Percentiles rank a stretch among this genome's conserved stretches.
Evolutionary conservation across 176 grass and related monocot genomes (phyloP).

Genomic region (Phragmites australis): DNA sequence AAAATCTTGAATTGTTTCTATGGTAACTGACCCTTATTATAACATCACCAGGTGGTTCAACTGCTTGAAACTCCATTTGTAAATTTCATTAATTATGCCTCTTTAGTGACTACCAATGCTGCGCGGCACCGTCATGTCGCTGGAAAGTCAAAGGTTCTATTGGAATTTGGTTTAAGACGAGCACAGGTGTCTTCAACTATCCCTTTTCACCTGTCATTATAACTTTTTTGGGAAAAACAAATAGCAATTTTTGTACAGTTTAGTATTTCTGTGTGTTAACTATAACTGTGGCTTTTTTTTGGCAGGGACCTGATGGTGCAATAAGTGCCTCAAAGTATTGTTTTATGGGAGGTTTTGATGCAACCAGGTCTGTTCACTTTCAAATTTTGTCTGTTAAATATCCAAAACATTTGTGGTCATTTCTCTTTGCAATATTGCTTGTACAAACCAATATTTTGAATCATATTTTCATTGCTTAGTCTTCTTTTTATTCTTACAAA

Average conservation of each 20-base stretch:
- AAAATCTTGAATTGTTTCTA: conserved; percentile 14
- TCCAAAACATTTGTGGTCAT: conserved; percentile 15
- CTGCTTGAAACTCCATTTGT: conserved; percentile 96
- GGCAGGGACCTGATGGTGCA: conserved; percentile 94
- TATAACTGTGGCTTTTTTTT: conserved; percentile 34
- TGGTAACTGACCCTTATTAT: conserved; percentile 32
- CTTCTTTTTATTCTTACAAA: neutral
- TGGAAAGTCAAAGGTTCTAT: conserved; percentile 83
- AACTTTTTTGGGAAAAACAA: neutral
- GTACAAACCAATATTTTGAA: neutral
- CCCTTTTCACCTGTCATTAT: neutral
- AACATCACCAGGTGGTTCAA: conserved; percentile 75
- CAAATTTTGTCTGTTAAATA: conserved; percentile 20
- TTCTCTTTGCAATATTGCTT: conserved; percentile 19
- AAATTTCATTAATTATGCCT: conserved; percentile 97
- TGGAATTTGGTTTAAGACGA: conserved; percentile 98
- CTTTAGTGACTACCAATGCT: conserved; percentile 98
- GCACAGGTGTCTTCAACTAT: conserved; percentile 67
- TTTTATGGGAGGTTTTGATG: conserved; percentile 96
- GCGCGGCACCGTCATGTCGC: conserved; percentile 84
- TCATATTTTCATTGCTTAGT: neutral
- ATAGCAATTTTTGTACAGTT: neutral
- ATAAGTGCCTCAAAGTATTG: conserved; percentile 99
- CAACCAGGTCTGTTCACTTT: conserved; percentile 69
- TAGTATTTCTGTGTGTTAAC: conserved; percentile 23